Evolutionary conservation across 805 yeast species (phyloP).

Genomic region (Peterozyma xylosa): DNA sequence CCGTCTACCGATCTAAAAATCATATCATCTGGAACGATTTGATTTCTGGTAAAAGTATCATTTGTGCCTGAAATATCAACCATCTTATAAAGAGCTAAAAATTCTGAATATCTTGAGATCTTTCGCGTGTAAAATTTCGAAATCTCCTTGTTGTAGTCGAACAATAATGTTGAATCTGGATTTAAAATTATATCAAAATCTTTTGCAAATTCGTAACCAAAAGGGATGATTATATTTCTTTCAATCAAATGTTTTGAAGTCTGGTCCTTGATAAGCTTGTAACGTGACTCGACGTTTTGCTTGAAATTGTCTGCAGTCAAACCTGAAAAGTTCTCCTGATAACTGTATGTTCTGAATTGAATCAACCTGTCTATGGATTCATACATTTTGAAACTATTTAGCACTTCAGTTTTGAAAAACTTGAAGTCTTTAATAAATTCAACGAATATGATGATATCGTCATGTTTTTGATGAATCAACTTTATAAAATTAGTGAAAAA

Average conservation of each 20-base stretch:
- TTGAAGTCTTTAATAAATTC: neutral
- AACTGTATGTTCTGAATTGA: conserved; percentile 3
- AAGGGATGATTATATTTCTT: conserved; percentile 1
- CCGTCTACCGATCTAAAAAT: neutral
- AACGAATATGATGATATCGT: conserved; percentile 4
- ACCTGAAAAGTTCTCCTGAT: conserved; percentile 2
- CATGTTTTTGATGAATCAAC: conserved; percentile 4
- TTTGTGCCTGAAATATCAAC: neutral
- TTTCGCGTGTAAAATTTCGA: neutral
- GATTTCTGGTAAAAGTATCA: too few relatives aligned
- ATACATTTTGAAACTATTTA: conserved; percentile 2
- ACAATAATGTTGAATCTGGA: neutral
- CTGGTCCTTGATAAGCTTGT: too few relatives aligned
- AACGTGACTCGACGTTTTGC: neutral
- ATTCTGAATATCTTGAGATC: neutral
- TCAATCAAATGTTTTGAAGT: neutral
- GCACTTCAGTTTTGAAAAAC: neutral
- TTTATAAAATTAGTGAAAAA: neutral
- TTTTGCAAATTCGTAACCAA: conserved; percentile 1
- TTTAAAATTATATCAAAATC: conserved; percentile 1
- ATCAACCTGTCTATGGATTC: conserved; percentile 5
- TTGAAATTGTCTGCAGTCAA: neutral
- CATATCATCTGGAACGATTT: neutral
- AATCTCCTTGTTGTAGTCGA: neutral
- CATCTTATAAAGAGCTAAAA: neutral